These are phyloP conservation scores for Aspergillus sp. DNA, from an alignment of 2,329 filamentous ascomycete species.

Conservation along the genomic window DNA sequence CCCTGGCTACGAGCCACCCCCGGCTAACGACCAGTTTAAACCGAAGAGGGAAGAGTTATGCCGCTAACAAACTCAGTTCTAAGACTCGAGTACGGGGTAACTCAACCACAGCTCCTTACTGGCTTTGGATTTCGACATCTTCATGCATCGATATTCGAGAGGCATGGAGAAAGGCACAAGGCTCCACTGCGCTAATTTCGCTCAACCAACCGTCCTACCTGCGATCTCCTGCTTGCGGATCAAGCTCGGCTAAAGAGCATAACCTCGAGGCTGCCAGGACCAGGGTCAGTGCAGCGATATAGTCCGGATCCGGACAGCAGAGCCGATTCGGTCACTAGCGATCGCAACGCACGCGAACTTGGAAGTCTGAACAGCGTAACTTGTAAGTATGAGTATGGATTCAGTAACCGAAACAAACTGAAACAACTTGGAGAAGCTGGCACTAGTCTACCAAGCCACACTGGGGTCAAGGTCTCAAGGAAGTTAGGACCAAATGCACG, in stretches of 20 bases:
- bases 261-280: not conserved
- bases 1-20: not conserved
- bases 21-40: not conserved
- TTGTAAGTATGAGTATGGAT: no score
- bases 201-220: not conserved
- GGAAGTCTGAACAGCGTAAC: no score
- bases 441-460: no score
- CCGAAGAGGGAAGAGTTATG: not conserved
- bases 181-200: constrained; percentile 7
- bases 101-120: not conserved
- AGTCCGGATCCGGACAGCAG: no score
- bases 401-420: no score
- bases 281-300: no score
- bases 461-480: no score
- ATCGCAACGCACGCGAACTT: no score
- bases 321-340: no score
- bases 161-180: not conserved
- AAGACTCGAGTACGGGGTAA: constrained; percentile 7
- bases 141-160: no score
- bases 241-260: not conserved
- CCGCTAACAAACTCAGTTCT: not conserved
- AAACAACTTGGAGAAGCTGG: no score
- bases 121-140: not conserved
- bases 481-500: no score
- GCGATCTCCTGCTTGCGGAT: not conserved